These are phyloP conservation scores for Blastobotrys attinorum DNA, from an alignment of 805 yeast genomes.

Conservation along the genomic window DNA sequence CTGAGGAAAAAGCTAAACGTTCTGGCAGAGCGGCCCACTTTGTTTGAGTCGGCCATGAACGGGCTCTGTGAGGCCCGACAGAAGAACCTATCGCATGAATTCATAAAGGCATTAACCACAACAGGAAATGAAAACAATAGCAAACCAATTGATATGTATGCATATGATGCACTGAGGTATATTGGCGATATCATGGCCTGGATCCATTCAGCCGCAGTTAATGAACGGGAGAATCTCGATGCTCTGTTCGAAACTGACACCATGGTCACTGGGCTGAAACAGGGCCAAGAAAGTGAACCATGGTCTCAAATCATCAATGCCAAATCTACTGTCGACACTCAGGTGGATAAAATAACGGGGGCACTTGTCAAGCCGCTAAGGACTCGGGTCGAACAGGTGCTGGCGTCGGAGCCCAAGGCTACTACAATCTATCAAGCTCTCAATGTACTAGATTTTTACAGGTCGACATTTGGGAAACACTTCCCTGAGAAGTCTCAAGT, in stretches of 20 bases:
- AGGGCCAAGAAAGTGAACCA: conserved; percentile 14
- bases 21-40: conserved; percentile 30
- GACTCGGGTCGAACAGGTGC: conserved; percentile 57
- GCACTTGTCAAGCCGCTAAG: conserved; percentile 53
- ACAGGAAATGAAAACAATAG: conserved; percentile 19
- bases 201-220: conserved; percentile 76
- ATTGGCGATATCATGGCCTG: conserved; percentile 85
- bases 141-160: conserved; percentile 53
- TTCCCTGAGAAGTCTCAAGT: conserved; percentile 21
- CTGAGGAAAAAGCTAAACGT: conserved; percentile 19
- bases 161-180: conserved; percentile 75
- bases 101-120: conserved; percentile 35
- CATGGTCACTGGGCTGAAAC: conserved; percentile 13
- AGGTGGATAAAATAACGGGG: conserved; percentile 44
- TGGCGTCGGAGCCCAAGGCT: conserved; percentile 57
- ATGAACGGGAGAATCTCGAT: conserved; percentile 71
- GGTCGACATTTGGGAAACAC: conserved; percentile 50
- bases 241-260: conserved; percentile 44
- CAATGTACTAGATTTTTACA: conserved; percentile 60
- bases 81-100: conserved; percentile 55
- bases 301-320: conserved; percentile 26
- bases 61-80: conserved; percentile 67
- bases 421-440: conserved; percentile 49
- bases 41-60: conserved; percentile 50
- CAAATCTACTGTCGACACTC: conserved; percentile 23